Percentiles rank a stretch among this genome's conserved stretches.
Conservation (phyloP, 306 rosid genomes). For the Delonix regia region DNA sequence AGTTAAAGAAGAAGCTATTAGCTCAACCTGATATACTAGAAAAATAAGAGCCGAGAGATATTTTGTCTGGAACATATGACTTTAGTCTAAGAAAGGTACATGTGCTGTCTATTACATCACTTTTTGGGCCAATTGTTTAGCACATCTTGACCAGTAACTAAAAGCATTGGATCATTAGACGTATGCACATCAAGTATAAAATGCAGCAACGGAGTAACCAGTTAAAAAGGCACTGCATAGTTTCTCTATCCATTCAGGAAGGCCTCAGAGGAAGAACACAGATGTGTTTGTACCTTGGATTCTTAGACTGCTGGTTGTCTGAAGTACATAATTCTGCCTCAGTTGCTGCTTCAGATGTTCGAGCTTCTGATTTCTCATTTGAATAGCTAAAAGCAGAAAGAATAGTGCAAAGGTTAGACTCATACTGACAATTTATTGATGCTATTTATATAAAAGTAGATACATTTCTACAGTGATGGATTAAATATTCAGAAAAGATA, state of each 20-base stretch:
- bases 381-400: conserved; percentile 60
- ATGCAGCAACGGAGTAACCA: too few relatives aligned
- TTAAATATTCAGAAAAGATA: neutral
- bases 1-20: conserved; percentile 15
- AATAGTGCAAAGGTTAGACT: conserved; percentile 9
- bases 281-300: conserved; percentile 45
- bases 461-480: conserved; percentile 17
- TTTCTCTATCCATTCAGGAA: conserved; percentile 24
- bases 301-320: conserved; percentile 34
- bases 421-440: conserved; percentile 19
- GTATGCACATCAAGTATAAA: neutral
- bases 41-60: neutral
- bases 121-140: conserved; percentile 1
- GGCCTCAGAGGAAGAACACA: neutral
- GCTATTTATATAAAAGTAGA: neutral
- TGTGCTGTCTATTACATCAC: neutral
- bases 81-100: neutral
- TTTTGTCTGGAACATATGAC: neutral
- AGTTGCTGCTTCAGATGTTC: conserved; percentile 50
- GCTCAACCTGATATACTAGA: conserved; percentile 8
- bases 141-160: conserved; percentile 14
- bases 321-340: conserved; percentile 51
- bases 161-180: conserved; percentile 5
- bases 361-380: conserved; percentile 74
- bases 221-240: conserved; percentile 16